Evolutionary conservation across 108 stramenopile species (phyloP).

Genomic region (Cyclostephanos invisitatus): DNA sequence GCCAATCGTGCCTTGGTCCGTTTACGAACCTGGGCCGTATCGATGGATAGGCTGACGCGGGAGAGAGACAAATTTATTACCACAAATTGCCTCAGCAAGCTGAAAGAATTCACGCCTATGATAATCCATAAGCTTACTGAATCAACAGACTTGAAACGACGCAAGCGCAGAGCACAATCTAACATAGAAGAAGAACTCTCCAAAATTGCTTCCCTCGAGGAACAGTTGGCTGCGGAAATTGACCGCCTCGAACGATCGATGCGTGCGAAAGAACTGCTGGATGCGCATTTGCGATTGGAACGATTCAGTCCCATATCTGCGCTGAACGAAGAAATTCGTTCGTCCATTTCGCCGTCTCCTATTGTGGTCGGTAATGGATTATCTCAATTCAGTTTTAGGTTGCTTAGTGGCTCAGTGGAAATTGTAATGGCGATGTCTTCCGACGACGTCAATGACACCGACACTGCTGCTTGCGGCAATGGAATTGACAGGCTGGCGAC

Average conservation of each 20-base stretch:
- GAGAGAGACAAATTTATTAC: not conserved
- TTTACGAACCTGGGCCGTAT: conserved; percentile 4
- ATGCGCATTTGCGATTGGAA: conserved; percentile 31
- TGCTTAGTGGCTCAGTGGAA: conserved; percentile 42
- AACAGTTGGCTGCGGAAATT: conserved; percentile 27
- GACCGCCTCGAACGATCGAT: conserved; percentile 21
- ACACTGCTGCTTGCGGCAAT: not conserved
- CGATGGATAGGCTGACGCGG: not conserved
- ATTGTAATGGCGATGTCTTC: conserved; percentile 27
- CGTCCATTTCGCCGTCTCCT: conserved; percentile 7
- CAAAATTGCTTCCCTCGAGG: conserved; percentile 23
- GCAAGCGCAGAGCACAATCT: not conserved
- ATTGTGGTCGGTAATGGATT: conserved; percentile 11
- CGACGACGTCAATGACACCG: conserved; percentile 4
- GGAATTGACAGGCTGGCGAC: not conserved
- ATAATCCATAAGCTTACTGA: not conserved
- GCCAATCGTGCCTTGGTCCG: conserved; percentile 1
- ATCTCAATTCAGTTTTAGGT: conserved; percentile 28
- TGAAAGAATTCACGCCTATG: not conserved
- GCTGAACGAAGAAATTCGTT: conserved; percentile 23
- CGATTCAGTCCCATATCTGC: conserved; percentile 19
- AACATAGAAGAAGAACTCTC: not conserved
- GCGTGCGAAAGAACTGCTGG: conserved; percentile 20
- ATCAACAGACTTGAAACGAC: not conserved
- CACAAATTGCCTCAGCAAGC: not conserved